Base-by-base conservation (phyloP, 768 basidiomycete species). In the Pleurotus ostreatus region DNA sequence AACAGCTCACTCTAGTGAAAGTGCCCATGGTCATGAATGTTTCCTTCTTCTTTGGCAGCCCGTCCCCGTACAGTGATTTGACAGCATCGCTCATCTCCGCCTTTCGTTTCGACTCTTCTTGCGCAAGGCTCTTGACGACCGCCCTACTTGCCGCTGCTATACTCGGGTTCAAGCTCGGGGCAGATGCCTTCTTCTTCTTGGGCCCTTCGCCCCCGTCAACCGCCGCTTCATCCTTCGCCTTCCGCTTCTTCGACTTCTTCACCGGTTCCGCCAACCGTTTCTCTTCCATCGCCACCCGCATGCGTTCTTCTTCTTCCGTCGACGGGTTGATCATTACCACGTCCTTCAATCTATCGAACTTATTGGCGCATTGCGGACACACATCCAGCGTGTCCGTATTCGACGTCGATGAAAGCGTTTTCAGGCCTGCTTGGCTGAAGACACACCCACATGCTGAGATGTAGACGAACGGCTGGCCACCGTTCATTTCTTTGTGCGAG, bases 401-500 rank as follows among this genome's bases (percentile, higher is more conserved):
- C 2, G 71, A 61, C 2, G 77, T 63, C 30, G 67, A 60, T 1
- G 83, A 62, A 47, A 93, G 78, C 2, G 87, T 85, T 56, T 84
- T 86, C 41, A 98, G 76, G 2, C 89, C 92, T 0, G 86, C 86
- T 57, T 89, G 88, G 3, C 92, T 88, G 72, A 98, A 92, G 30
- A 94, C 92, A 68, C 93, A 95, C 13, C 94, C 94, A 63, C 96
- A 98, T 0, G 86, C 73, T 12, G 79, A 76, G 61, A 98, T 70
- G 66, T 94, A 96, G 53, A 94, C 85, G 68, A 98, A 98, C 0
- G 94, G 92, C 52, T 89, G 81, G 2, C 70, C 67, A 12, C 97
- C 97, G 62, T 92, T 94, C 94, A 98, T 98, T 72, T 97, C 96
- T 69, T 93, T 92, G 60, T 92, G 74, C 1, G 88, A 92, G 51